phyloP scores from a whole-genome alignment of 345 rosid species.

The Salix viminalis region DNA sequence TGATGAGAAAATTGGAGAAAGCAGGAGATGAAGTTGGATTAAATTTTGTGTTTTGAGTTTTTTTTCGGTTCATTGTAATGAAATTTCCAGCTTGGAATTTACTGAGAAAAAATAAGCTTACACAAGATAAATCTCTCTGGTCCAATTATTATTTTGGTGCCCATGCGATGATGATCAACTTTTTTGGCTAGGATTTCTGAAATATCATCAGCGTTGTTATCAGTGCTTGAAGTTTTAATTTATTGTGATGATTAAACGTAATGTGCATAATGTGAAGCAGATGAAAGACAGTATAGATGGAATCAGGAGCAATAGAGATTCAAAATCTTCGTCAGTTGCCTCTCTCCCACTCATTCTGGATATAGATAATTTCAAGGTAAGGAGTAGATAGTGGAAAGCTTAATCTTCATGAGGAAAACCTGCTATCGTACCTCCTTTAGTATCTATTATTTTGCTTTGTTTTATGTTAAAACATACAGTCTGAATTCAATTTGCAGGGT shows the following conservation, averaged over 20 bases:
- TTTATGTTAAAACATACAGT: not conserved
- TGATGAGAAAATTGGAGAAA: not conserved
- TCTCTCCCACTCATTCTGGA: conserved; percentile 77
- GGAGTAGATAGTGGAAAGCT: not conserved
- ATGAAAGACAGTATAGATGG: conserved; percentile 66
- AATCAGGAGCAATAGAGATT: conserved; percentile 31
- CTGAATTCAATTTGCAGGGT: conserved; percentile 48
- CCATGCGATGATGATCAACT: not conserved
- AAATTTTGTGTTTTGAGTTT: not conserved
- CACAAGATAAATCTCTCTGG: not conserved
- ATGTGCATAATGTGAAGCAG: conserved; percentile 25
- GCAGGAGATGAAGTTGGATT: not conserved
- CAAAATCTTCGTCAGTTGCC: conserved; percentile 55
- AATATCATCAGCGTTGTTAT: not conserved
- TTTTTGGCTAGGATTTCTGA: not conserved
- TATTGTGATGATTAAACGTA: not conserved
- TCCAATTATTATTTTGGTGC: not conserved
- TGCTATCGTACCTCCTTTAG: not conserved
- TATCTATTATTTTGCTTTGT: not conserved
- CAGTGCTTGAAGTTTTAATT: not conserved
- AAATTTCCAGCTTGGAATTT: not conserved
- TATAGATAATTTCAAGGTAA: conserved; percentile 91
- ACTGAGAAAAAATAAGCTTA: not conserved
- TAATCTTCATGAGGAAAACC: not conserved
- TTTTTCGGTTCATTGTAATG: not conserved